Evolutionary conservation across 495 filamentous ascomycete species (phyloP).

Genomic region (Aspergillus carlsbadensis): DNA sequence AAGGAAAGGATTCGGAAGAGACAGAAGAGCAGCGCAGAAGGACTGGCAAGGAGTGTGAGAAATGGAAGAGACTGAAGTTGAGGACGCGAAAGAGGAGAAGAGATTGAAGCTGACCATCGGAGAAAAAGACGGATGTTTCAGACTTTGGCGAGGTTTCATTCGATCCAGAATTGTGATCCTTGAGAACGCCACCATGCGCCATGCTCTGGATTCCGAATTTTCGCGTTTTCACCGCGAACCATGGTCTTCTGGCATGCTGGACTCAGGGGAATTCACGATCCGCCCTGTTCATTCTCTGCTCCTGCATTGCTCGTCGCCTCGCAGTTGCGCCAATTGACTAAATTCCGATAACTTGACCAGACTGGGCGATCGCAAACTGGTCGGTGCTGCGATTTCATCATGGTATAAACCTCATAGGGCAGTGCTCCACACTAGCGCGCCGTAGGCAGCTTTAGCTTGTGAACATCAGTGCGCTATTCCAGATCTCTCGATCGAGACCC

Average conservation of each 20-base stretch:
- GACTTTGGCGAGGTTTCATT: background rate
- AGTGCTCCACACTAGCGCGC: background rate
- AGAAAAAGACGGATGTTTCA: background rate
- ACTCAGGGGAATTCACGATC: background rate
- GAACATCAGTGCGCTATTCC: conserved; percentile 1
- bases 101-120: background rate
- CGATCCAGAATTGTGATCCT: background rate
- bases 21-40: background rate
- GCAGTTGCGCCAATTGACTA: background rate
- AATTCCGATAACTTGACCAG: background rate
- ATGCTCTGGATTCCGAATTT: background rate
- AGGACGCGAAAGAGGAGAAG: background rate
- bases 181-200: background rate
- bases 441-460: background rate
- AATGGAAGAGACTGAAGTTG: background rate
- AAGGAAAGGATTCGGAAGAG: background rate
- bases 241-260: background rate
- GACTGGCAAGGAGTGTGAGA: background rate
- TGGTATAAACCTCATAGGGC: background rate
- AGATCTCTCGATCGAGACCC: background rate
- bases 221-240: background rate
- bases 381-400: background rate
- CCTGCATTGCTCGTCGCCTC: background rate
- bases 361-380: background rate
- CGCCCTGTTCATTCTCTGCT: background rate